Percentiles rank a stretch among this genome's conserved stretches.
Evolutionary conservation across 345 rosid species (phyloP).

Genomic region (Psidium guajava): DNA sequence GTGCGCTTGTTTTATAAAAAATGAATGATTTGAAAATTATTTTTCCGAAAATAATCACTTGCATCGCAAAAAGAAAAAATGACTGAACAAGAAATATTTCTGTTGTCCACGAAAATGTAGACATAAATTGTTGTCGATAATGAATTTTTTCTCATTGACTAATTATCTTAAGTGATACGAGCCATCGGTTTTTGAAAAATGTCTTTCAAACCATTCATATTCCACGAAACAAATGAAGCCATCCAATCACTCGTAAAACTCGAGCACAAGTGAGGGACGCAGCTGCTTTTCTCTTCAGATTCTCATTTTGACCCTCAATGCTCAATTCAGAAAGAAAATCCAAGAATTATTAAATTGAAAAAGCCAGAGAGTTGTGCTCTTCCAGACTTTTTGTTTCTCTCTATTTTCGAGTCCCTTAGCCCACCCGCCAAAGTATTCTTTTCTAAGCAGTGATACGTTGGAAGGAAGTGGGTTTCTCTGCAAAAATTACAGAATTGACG

Average conservation of each 20-base stretch:
- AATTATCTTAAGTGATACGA: no score
- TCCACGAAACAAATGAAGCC: not conserved
- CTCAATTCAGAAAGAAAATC: not conserved
- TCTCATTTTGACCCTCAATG: not conserved
- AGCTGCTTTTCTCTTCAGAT: not conserved
- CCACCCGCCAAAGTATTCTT: not conserved
- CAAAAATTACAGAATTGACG: not conserved
- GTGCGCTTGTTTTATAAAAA: no score
- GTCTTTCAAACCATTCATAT: no score
- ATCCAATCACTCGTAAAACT: not conserved
- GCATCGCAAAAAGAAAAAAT: no score
- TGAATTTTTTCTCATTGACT: no score
- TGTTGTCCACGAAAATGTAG: no score
- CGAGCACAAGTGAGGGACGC: not conserved
- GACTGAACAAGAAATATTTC: not conserved
- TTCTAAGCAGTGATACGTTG: not conserved
- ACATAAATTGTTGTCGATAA: no score
- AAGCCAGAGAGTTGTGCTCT: not conserved
- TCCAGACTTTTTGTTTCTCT: not conserved
- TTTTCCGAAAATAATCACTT: no score
- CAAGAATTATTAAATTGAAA: not conserved
- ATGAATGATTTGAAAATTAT: no score
- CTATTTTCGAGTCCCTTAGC: not conserved
- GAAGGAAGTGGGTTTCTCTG: not conserved
- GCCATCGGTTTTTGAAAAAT: no score